phyloP scores from a whole-genome alignment of 2,329 filamentous ascomycete genomes.

The Didymella lethalis region DNA sequence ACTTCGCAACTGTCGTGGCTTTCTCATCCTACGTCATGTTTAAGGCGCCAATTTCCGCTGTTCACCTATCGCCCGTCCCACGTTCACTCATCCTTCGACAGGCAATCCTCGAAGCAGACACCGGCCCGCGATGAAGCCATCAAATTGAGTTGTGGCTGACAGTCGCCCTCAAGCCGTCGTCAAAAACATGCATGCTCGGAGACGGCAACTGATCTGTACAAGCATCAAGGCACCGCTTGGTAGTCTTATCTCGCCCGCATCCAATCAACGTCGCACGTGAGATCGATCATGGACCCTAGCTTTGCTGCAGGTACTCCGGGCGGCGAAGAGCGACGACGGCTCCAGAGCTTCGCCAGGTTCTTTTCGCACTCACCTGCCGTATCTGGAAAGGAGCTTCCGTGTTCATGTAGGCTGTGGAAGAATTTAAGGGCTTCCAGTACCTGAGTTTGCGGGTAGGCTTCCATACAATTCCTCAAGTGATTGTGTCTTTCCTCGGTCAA shows the following conservation, averaged over 20 bases:
- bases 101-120: slow-evolving; percentile 8
- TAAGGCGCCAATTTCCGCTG: slow-evolving; percentile 5
- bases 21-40: slow-evolving; percentile 3
- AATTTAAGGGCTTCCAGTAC: slow-evolving; percentile 18
- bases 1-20: slow-evolving; percentile 6
- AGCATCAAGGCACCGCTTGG: slow-evolving; percentile 28
- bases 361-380: slow-evolving; percentile 39
- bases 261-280: slow-evolving; percentile 47
- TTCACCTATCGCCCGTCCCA: slow-evolving; percentile 25
- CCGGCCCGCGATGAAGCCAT: slow-evolving; percentile 3
- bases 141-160: slow-evolving; percentile 16
- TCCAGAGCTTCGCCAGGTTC: slow-evolving; percentile 16
- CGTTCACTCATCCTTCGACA: slow-evolving; percentile 6
- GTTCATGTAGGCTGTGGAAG: slow-evolving; percentile 14
- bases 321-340: slow-evolving; percentile 23
- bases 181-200: slow-evolving; percentile 25
- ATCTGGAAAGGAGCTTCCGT: slow-evolving; percentile 42
- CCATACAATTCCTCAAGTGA: slow-evolving; percentile 9
- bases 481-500: slow-evolving; percentile 9
- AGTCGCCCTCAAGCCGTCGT: neutral
- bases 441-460: slow-evolving; percentile 21
- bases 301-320: slow-evolving; percentile 42
- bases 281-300: slow-evolving; percentile 27
- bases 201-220: slow-evolving; percentile 25
- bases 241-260: slow-evolving; percentile 34